Conservation (phyloP, 768 basidiomycete species). For the Boletus rubropictus region DNA sequence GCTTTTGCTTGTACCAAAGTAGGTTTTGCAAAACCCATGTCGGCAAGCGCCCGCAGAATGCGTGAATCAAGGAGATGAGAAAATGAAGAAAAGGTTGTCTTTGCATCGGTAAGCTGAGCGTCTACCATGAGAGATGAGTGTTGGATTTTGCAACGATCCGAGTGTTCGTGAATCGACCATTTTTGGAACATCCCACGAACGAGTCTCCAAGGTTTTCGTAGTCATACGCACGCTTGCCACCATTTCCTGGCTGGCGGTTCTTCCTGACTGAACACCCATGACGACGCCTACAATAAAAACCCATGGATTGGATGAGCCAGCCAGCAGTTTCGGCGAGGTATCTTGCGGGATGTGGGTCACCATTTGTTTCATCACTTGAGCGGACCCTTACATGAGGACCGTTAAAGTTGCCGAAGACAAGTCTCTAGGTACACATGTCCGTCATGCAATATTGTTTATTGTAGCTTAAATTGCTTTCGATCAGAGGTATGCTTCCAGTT, state of each 20-base stretch:
- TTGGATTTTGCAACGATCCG: background rate
- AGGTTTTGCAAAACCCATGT: constrained; percentile 83
- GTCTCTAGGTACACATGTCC: constrained; percentile 80
- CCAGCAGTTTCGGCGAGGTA: constrained; percentile 4
- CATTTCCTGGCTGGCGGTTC: background rate
- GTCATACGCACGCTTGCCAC: background rate
- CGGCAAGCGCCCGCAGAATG: constrained; percentile 82
- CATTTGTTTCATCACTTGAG: background rate
- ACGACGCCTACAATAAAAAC: constrained; percentile 13
- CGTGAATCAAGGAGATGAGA: constrained; percentile 79
- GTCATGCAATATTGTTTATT: constrained; percentile 74
- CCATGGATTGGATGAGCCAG: constrained; percentile 9
- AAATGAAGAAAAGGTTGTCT: constrained; percentile 53
- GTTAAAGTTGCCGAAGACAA: constrained; percentile 63
- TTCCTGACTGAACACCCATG: constrained; percentile 8
- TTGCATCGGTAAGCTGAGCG: constrained; percentile 41
- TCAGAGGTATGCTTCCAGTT: constrained; percentile 46
- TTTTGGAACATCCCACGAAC: background rate
- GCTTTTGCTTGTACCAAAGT: constrained; percentile 89
- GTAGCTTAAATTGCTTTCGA: constrained; percentile 74
- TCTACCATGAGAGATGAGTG: constrained; percentile 37
- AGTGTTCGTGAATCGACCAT: background rate
- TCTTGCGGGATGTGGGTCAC: constrained; percentile 43
- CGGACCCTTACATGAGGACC: constrained; percentile 2
- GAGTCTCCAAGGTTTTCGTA: too few species aligned